phyloP scores from a whole-genome alignment of 306 rosid species.

The Luffa aegyptiaca region DNA sequence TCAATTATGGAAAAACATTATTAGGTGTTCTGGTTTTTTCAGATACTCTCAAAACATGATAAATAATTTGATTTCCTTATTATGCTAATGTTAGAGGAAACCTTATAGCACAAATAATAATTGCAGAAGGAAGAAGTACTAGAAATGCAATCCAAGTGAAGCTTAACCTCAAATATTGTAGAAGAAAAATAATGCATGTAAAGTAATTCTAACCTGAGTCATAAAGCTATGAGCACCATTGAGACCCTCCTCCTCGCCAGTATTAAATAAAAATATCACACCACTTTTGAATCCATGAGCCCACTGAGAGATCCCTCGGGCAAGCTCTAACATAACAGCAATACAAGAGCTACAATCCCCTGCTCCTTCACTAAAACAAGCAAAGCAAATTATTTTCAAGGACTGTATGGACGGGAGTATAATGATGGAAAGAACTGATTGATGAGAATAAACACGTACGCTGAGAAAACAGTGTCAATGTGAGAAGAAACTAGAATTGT shows the following conservation, averaged over 20 bases:
- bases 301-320: conserved; percentile 96
- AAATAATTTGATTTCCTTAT: neutral
- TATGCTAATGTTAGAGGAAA: neutral
- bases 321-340: conserved; percentile 91
- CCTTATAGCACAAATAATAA: neutral
- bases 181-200: conserved; percentile 1
- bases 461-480: conserved; percentile 80
- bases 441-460: conserved; percentile 32
- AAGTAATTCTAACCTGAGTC: conserved; percentile 62
- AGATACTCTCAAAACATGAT: neutral
- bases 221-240: conserved; percentile 95
- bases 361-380: conserved; percentile 79
- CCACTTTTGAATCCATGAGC: conserved; percentile 81
- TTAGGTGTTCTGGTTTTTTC: neutral
- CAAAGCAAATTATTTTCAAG: conserved; percentile 10
- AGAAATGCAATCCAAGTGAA: neutral
- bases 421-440: neutral
- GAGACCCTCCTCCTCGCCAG: conserved; percentile 98
- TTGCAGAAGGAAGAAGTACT: neutral
- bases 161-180: neutral
- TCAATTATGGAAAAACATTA: neutral
- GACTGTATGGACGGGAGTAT: neutral
- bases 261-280: conserved; percentile 84
- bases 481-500: conserved; percentile 93
- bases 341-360: conserved; percentile 97